Evolutionary conservation across 106 monocot genomes (phyloP).

Genomic region (Hemerocallis citrina): DNA sequence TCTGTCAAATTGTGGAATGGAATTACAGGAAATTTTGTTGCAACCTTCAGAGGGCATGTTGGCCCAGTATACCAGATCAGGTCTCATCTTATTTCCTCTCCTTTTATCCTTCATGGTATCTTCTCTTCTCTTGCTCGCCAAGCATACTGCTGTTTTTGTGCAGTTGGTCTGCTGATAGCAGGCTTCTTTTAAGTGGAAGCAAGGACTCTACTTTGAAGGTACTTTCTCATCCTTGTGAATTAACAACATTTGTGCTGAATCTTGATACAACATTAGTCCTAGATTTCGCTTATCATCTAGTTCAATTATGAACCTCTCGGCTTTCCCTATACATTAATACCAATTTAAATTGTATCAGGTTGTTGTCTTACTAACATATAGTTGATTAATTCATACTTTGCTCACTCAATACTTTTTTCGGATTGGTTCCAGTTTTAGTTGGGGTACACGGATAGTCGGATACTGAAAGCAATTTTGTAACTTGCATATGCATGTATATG

Average conservation of each 20-base stretch:
- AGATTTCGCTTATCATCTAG: no score
- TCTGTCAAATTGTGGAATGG: conserved; percentile 99
- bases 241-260: no score
- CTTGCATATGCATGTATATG: no score
- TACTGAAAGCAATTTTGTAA: no score
- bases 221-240: background rate
- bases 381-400: no score
- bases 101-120: background rate
- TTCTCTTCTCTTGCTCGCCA: background rate
- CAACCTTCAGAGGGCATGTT: conserved; percentile 90
- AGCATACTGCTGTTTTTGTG: background rate
- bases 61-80: conserved; percentile 95
- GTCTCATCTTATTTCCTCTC: conserved; percentile 12
- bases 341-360: background rate
- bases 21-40: conserved; percentile 63
- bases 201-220: conserved; percentile 99
- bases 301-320: background rate
- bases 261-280: no score
- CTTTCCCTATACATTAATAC: background rate
- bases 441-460: no score
- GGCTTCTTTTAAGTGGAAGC: conserved; percentile 96
- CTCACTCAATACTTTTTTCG: background rate
- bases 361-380: background rate
- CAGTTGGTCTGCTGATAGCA: conserved; percentile 98
- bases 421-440: background rate